Conservation (phyloP, 805 yeast genomes). For the Candida broadrunensis region DNA sequence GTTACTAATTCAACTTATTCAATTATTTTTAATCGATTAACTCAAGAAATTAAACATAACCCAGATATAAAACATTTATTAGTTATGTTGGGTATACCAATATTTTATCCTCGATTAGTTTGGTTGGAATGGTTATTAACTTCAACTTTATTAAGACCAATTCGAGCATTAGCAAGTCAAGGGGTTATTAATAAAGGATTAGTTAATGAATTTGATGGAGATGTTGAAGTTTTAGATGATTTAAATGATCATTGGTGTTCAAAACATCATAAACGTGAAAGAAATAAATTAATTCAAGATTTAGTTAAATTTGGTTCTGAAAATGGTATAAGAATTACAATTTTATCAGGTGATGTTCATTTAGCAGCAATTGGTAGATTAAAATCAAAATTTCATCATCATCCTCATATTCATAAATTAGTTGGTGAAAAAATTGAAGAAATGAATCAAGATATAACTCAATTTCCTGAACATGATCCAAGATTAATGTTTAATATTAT, state of each 20-base stretch:
- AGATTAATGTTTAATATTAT: conserved; percentile 78
- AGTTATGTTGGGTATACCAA: conserved; percentile 90
- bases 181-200: conserved; percentile 66
- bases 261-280: conserved; percentile 76
- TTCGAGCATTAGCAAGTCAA: conserved; percentile 55
- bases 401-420: conserved; percentile 22
- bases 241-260: conserved; percentile 98
- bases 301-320: conserved; percentile 65
- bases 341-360: conserved; percentile 92
- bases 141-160: conserved; percentile 56
- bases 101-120: conserved; percentile 89
- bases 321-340: conserved; percentile 71
- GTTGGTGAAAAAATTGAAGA: conserved; percentile 25
- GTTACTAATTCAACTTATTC: conserved; percentile 56
- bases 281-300: conserved; percentile 63
- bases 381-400: conserved; percentile 47
- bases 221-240: conserved; percentile 88
- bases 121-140: conserved; percentile 80
- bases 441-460: conserved; percentile 36
- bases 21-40: conserved; percentile 56
- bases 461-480: conserved; percentile 65
- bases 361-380: conserved; percentile 81
- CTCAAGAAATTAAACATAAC: conserved; percentile 48
- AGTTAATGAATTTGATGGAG: conserved; percentile 90
- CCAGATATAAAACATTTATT: conserved; percentile 70